Evolutionary conservation across 2,329 filamentous ascomycete species (phyloP), one percentile per base, ranked within the genome.

Genomic region (Colletotrichum cereale): DNA sequence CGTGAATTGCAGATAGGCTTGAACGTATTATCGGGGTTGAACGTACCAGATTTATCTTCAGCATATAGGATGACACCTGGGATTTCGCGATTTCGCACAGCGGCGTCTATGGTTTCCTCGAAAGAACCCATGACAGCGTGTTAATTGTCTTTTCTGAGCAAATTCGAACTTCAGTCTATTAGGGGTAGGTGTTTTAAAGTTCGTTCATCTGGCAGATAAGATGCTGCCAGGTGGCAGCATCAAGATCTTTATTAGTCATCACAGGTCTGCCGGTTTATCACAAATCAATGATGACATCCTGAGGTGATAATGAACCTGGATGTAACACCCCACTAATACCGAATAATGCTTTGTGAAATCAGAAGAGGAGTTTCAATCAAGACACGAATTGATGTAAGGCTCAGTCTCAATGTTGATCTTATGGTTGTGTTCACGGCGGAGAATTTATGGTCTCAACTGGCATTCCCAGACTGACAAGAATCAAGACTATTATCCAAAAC

Each of bases 11-110:
- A 16, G 31, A 7, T 4, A 38, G n/a, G 24, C 34, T 12, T 5
- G 53, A n/a, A 38, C n/a, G n/a, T 16, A 10, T 38, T 6, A 34
- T 56, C n/a, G n/a, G 34, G 53, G n/a, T 16, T n/a, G n/a, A 38
- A 24, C 53, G 48, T n/a, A 74, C 73, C 60, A n/a, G 63, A 67
- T 38, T 67, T 71, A 47, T 73, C 66, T 5, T 56, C 52, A 24
- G 73, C 71, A 21, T 58, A 61, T 10, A 74, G 64, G 42, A 74
- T 70, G 6, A 67, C 63, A n/a, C 73, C 63, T 2, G 71, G 71
- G 1, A 74, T 58, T 14, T 71, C 63, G 31, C 31, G 63, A 21
- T 73, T 69, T 4, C 63, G 60, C 40, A 73, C 71, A 2, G 66
- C 73, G 8, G 58, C 18, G 29, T 67, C 53, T 29, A 74, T 66